Base-by-base conservation (phyloP, 2,329 filamentous ascomycete genomes). In the Claviceps citrina region DNA sequence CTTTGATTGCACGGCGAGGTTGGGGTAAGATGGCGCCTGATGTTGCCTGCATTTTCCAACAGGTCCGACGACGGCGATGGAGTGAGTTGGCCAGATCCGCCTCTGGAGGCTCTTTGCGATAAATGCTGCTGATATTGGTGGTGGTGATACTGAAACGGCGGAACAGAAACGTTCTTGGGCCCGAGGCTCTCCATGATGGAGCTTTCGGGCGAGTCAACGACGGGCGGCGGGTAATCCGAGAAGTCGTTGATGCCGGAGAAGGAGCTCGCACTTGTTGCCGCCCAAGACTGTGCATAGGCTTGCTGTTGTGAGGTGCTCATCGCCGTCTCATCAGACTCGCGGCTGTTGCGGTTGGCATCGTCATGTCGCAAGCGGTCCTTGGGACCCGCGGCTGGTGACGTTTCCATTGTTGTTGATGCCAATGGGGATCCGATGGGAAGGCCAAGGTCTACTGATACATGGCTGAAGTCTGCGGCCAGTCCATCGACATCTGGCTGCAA, bases 21-120 rank as follows among this genome's bases (percentile, higher is more conserved):
- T 19, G 72, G 76, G 3, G 76, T 76, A 27, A 84, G 61, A 54
- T 80, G 74, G 35, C 76, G 74, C 46, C 74, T 73, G 44, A 73
- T 68, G 26, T 63, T 61, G 3, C 63, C 57, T 24, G 59, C 66
- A 40, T 63, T 61, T 25, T 78, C 74, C 4, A 59, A 55, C 32
- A 71, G 55, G 41, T 75, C 71, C 2, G 70, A 66, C 7, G 71
- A 73, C 5, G 63, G 60, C 27, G 62, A 60, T 40, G 62, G 61
- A n/a, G 36, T 18, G 22, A 42, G 37, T 4, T 34, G 40, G 31
- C 43, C 30, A n/a, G 54, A 54, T 38, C 63, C 61, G 28, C 62
- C 66, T 43, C 55, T 57, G 27, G 62, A 58, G n/a, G 59, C 60
- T 49, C 59, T 70, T 38, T 59, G 59, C 42, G 64, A 60, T n/a